Conservation (phyloP, 805 yeast genomes). For the Starmerella bacillaris region DNA sequence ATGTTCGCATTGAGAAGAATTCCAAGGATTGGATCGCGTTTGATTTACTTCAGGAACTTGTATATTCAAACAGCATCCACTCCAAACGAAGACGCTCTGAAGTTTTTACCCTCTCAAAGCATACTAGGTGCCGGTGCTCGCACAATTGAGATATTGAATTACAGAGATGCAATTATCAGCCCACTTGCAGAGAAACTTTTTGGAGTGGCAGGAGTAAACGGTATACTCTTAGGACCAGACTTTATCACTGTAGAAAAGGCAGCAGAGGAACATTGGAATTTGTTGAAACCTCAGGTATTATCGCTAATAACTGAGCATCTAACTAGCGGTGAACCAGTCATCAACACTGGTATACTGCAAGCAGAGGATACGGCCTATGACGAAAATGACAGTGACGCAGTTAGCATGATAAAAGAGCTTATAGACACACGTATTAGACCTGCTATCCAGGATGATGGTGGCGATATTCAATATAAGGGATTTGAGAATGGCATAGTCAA, state of each 20-base stretch:
- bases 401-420: slow-evolving; percentile 77
- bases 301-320: slow-evolving; percentile 31
- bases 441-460: slow-evolving; percentile 97
- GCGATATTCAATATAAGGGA: slow-evolving; percentile 78
- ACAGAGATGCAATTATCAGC: slow-evolving; percentile 56
- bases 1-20: no score
- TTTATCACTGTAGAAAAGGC: slow-evolving; percentile 67
- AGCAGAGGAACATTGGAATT: slow-evolving; percentile 46
- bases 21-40: no score
- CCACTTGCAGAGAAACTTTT: slow-evolving; percentile 64
- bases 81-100: slow-evolving; percentile 72
- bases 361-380: slow-evolving; percentile 28
- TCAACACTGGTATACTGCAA: slow-evolving; percentile 25
- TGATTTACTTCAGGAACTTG: no score
- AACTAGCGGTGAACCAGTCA: slow-evolving; percentile 34
- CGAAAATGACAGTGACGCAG: slow-evolving; percentile 64
- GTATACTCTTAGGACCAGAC: slow-evolving; percentile 66
- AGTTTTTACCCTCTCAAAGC: slow-evolving; percentile 58
- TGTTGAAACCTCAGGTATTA: slow-evolving; percentile 46
- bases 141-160: slow-evolving; percentile 55
- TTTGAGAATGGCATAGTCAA: slow-evolving; percentile 81
- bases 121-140: slow-evolving; percentile 42
- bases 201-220: slow-evolving; percentile 54
- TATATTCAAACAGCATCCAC: slow-evolving; percentile 66
- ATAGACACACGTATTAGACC: slow-evolving; percentile 92